A percentile compares a stretch with the other conserved stretches of the same genome.
phyloP scores from a whole-genome alignment of 768 basidiomycete genomes.

The Lentinula sp. region DNA sequence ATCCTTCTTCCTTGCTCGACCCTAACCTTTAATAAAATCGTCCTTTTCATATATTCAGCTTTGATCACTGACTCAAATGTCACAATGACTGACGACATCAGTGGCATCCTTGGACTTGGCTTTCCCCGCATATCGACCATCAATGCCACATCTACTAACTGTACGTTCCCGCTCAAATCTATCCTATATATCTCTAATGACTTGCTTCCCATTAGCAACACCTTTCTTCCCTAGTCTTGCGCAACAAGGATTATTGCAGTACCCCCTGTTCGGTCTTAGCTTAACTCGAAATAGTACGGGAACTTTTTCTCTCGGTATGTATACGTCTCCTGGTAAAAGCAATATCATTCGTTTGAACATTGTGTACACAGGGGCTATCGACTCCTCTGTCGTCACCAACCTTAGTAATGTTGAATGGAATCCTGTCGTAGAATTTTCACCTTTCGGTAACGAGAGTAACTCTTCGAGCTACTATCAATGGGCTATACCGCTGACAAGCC shows the following conservation, averaged over 20 bases:
- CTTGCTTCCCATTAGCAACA: constrained; percentile 38
- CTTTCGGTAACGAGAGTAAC: constrained; percentile 50
- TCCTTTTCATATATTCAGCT: constrained; percentile 27
- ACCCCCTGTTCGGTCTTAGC: constrained; percentile 73
- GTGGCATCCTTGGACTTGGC: constrained; percentile 71
- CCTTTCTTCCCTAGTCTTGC: constrained; percentile 65
- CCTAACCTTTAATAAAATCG: background rate
- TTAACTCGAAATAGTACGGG: constrained; percentile 56
- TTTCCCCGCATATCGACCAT: constrained; percentile 71
- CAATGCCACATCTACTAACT: constrained; percentile 34
- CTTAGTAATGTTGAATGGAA: constrained; percentile 63
- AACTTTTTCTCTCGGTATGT: constrained; percentile 56
- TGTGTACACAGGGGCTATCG: constrained; percentile 61
- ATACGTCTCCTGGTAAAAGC: background rate
- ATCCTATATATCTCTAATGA: constrained; percentile 3
- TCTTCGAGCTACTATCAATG: constrained; percentile 71
- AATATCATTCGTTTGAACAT: background rate
- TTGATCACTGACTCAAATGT: constrained; percentile 59
- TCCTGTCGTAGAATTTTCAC: constrained; percentile 67
- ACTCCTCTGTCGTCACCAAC: constrained; percentile 61
- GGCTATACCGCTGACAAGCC: constrained; percentile 52
- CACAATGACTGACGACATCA: constrained; percentile 54
- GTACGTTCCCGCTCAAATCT: constrained; percentile 26
- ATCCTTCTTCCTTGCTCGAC: background rate
- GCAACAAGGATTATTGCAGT: constrained; percentile 57